Evolutionary conservation across 2,329 filamentous ascomycete species (phyloP), one percentile per base, ranked within the genome.

Genomic region (Fusarium kyushuense): DNA sequence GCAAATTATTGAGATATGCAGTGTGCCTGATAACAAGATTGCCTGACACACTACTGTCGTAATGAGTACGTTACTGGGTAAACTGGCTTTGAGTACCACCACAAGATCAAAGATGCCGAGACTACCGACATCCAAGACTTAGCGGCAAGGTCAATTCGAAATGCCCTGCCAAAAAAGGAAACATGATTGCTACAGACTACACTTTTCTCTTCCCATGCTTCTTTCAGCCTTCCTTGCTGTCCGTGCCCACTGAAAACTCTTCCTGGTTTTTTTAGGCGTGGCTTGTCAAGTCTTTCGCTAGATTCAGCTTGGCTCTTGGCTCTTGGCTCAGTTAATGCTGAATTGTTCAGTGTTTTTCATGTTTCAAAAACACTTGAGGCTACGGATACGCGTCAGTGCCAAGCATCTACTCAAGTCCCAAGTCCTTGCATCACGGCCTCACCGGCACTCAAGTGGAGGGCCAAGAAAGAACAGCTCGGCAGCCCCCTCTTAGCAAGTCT

Each of bases 371-470:
- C 29, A 29, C 36, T 51, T 33, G 21, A 49, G 36, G 29, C 49
- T 55, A 66, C 63, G 36, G 23, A 47, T 55, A 69, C 65, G 65
- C 71, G 71, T 73, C 67, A 73, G 60, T 72, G 72, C 72, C 72
- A 74, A 74, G 71, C 59, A 58, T 46, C 35, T 35, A 54, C 48
- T 42, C 58, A 59, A 51, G 40, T 61, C 35, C 52, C 38, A 54
- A 55, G 47, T 38, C 54, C 38, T 54, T 47, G 55, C 58, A 40
- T 32, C 47, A 63, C 66, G 65, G 63, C 58, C 54, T 51, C 43
- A 40, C 62, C 66, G 63, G 70, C 68, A 73, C 56, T 62, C 36
- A 41, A 42, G 65, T 65, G 65, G 69, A 72, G 58, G 56, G 70
- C 70, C 69, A 72, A 73, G 71, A 62, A 30, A 47, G 46, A 63